Evolutionary conservation across 2,329 filamentous ascomycete species (phyloP).

Genomic region (Aspergillus candidus): DNA sequence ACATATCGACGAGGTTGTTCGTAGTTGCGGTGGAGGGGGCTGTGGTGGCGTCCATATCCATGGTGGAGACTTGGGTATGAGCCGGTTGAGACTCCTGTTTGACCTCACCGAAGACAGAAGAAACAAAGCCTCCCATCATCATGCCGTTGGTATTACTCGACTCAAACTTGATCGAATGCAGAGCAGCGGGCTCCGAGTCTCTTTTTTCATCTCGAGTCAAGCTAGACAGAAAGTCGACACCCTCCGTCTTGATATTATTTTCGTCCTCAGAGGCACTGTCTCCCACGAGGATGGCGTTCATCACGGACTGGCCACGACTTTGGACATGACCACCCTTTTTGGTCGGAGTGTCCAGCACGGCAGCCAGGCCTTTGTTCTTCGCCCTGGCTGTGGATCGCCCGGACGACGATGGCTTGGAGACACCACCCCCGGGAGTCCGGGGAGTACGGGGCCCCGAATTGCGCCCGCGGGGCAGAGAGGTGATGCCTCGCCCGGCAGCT

Average conservation of each 20-base stretch:
- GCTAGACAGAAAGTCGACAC: neutral
- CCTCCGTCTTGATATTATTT: slow-evolving; percentile 5
- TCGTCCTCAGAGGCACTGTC: slow-evolving; percentile 5
- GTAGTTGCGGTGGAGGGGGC: too few species aligned
- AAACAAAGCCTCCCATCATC: neutral
- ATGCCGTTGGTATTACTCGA: too few species aligned
- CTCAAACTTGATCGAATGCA: neutral
- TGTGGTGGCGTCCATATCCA: too few species aligned
- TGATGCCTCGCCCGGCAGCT: slow-evolving; percentile 10
- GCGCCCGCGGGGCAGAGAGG: slow-evolving; percentile 9
- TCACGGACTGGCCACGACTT: neutral
- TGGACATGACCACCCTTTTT: neutral
- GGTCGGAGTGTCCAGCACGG: slow-evolving; percentile 3
- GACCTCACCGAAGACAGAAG: neutral
- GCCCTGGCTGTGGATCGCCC: slow-evolving; percentile 1
- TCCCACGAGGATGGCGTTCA: slow-evolving; percentile 15
- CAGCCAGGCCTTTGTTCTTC: neutral
- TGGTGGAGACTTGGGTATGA: too few species aligned
- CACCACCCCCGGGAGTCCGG: slow-evolving; percentile 11
- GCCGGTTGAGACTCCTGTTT: neutral
- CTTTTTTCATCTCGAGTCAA: neutral
- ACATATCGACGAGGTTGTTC: too few species aligned
- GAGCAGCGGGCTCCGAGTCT: too few species aligned
- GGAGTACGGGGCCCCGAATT: slow-evolving; percentile 12
- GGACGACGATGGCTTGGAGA: slow-evolving; percentile 11